Evolutionary conservation across 2,329 filamentous ascomycete genomes (phyloP).

Genomic region (Colletotrichum chlorophyti): DNA sequence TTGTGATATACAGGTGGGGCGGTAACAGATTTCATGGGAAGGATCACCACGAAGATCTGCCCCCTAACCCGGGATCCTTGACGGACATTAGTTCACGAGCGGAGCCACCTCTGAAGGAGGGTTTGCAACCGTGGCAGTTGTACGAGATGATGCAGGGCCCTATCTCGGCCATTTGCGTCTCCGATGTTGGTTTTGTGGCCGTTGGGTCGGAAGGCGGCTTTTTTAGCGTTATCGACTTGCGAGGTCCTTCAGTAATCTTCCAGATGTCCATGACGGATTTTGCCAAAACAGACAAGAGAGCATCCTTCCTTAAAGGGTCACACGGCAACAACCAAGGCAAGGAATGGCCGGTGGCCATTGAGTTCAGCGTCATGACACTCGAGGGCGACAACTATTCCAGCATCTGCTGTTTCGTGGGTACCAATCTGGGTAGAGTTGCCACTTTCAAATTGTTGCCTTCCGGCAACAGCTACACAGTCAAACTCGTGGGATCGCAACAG

Average conservation of each 20-base stretch:
- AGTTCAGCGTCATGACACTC: conserved; percentile 92
- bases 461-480: conserved; percentile 73
- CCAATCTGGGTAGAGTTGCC: conserved; percentile 79
- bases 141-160: conserved; percentile 85
- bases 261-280: conserved; percentile 76
- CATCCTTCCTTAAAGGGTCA: conserved; percentile 71
- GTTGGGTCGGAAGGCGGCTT: conserved; percentile 85
- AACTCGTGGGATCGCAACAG: conserved; percentile 71
- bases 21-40: conserved; percentile 75
- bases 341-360: conserved; percentile 82
- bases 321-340: conserved; percentile 54
- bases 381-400: conserved; percentile 97
- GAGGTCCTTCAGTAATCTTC: conserved; percentile 86
- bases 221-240: conserved; percentile 83
- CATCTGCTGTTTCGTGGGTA: conserved; percentile 91
- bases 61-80: conserved; percentile 70
- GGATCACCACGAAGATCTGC: conserved; percentile 55
- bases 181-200: conserved; percentile 92
- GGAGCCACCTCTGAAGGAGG: conserved; percentile 78
- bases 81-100: conserved; percentile 76
- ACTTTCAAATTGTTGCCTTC: conserved; percentile 91
- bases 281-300: conserved; percentile 75
- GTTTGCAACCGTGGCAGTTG: conserved; percentile 79
- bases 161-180: conserved; percentile 80
- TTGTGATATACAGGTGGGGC: conserved; percentile 89